Evolutionary conservation across 495 filamentous ascomycete genomes (phyloP), one percentile per base, ranked within the genome.

Genomic region (Clavariopsis aquatica): DNA sequence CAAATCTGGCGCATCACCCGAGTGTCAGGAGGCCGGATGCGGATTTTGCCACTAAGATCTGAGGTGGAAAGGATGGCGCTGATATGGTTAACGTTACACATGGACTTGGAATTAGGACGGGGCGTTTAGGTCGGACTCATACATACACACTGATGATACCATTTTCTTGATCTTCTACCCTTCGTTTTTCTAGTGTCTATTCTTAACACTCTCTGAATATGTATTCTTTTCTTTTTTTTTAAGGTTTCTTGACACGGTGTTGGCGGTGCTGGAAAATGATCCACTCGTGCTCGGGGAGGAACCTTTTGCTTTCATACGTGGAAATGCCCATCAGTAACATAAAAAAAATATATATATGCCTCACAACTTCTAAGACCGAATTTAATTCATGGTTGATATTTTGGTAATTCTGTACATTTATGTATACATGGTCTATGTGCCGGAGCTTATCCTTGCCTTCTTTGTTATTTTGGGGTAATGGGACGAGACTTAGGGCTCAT

Each of bases 1-100:
- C 75, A 43, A 69, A 75, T 58, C 20, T 67, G 49, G 70, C 64
- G 8, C 64, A 72, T 29, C 72, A 74, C 54, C 72, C 72, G 7
- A 72, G 70, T 27, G 12, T 51, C 52, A 28, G 60, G 27, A 52
- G 65, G n/a, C 6, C 22, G 15, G 60, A 54, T 41, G 13, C n/a
- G 19, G 6, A 26, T 8, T 19, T 27, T 17, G 27, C 19, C 1
- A 23, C 7, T 9, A 49, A 28, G 36, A 26, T 17, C 24, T 26
- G 23, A 22, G 27, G 12, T 24, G n/a, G 2, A 29, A 5, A 49
- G 31, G 5, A 2, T 15, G 51, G 51, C 8, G 20, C 19, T 52
- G 49, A 26, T 4, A 29, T 6, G 5, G 49, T 26, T 6, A 36
- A 36, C 13, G 31, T 36, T 36, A 6, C 6, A 43, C 38, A 43